A percentile compares a stretch with the other conserved stretches of the same genome.
Conservation (phyloP, 2,329 filamentous ascomycete genomes). For the Pseudogymnoascus pannorum region DNA sequence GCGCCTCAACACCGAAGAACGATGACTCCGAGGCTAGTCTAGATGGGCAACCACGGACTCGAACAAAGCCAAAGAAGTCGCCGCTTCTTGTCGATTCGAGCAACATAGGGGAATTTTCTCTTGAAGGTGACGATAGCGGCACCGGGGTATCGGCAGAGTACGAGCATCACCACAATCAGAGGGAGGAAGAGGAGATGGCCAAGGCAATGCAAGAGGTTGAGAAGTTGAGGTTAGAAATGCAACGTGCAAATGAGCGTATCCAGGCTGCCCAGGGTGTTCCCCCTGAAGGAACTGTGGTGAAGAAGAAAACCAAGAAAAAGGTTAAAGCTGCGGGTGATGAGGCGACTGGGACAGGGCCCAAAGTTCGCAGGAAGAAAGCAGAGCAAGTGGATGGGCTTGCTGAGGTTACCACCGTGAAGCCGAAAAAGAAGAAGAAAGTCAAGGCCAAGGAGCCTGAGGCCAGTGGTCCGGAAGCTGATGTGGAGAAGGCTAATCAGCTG, state of each 20-base stretch:
- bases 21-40: conserved; percentile 50
- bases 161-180: conserved; percentile 51
- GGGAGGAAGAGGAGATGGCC: conserved; percentile 82
- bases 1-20: conserved; percentile 40
- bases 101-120: conserved; percentile 63
- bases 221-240: conserved; percentile 79
- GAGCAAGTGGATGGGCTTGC: conserved; percentile 7
- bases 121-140: conserved; percentile 45
- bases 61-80: conserved; percentile 47
- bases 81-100: conserved; percentile 84
- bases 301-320: conserved; percentile 57
- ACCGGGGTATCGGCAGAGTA: conserved; percentile 42
- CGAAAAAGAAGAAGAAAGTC: conserved; percentile 24
- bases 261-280: conserved; percentile 62
- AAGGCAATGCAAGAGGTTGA: conserved; percentile 86
- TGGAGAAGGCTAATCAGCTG: conserved; percentile 18
- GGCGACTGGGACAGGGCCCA: conserved; percentile 21
- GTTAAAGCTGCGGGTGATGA: conserved; percentile 27
- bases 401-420: conserved; percentile 17
- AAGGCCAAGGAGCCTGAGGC: conserved; percentile 24
- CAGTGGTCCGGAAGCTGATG: conserved; percentile 21
- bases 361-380: conserved; percentile 11
- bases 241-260: conserved; percentile 68
- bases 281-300: conserved; percentile 56
- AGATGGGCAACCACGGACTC: conserved; percentile 42